Conservation (phyloP, 164 flowering plant genomes). For the Dillenia suffruticosa region DNA sequence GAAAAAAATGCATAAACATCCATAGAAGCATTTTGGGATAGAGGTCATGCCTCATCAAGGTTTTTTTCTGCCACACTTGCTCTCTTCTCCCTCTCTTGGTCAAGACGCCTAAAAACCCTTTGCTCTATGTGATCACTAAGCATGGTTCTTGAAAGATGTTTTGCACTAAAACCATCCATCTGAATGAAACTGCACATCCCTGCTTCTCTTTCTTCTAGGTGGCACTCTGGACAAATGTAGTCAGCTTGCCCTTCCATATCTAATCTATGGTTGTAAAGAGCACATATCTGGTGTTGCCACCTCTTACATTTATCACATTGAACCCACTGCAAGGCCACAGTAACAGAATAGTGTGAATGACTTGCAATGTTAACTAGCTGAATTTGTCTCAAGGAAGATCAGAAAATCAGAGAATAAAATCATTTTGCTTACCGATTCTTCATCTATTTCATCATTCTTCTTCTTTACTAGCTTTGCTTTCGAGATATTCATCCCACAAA, state of each 20-base stretch:
- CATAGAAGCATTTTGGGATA: neutral
- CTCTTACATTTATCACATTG: constrained; percentile 22
- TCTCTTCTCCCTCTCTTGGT: constrained; percentile 15
- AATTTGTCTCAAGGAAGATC: neutral
- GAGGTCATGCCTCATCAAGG: constrained; percentile 15
- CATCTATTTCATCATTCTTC: constrained; percentile 15
- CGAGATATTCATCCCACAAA: constrained; percentile 7
- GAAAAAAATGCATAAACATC: neutral
- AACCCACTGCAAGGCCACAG: constrained; percentile 19
- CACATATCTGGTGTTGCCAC: constrained; percentile 30
- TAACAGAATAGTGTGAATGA: too few relatives aligned
- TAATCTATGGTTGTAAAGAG: constrained; percentile 12
- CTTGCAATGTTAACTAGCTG: too few relatives aligned
- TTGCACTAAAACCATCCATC: constrained; percentile 16
- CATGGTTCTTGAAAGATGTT: constrained; percentile 18
- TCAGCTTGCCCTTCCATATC: constrained; percentile 14
- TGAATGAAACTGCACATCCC: constrained; percentile 15
- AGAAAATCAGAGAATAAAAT: neutral
- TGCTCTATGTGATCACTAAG: constrained; percentile 27
- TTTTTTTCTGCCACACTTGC: constrained; percentile 12
- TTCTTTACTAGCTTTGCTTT: constrained; percentile 10
- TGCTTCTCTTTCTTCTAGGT: constrained; percentile 9
- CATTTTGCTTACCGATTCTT: constrained; percentile 10
- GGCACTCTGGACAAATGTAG: constrained; percentile 19
- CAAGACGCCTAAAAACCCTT: constrained; percentile 9